Evolutionary conservation across 352 stramenopile genomes (phyloP).

Genomic region (Thraustotheca clavata): DNA sequence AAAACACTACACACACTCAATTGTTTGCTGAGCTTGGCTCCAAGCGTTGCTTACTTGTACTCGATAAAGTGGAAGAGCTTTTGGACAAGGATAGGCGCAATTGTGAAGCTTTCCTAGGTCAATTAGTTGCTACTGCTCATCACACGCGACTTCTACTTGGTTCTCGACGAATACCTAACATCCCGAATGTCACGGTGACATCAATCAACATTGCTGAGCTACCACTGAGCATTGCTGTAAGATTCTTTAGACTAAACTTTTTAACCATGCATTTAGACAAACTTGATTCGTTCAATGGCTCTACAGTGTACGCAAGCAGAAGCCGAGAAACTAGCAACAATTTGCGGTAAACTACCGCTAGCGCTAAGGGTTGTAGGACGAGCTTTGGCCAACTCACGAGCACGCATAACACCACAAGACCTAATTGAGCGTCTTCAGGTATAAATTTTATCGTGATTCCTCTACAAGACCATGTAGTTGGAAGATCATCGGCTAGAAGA

Average conservation of each 20-base stretch:
- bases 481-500: constrained; percentile 63
- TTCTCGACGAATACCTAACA: constrained; percentile 60
- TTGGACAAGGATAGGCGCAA: constrained; percentile 70
- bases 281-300: constrained; percentile 56
- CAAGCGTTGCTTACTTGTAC: constrained; percentile 58
- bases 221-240: constrained; percentile 55
- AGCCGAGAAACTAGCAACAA: constrained; percentile 51
- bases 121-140: constrained; percentile 59
- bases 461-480: constrained; percentile 25
- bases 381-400: constrained; percentile 62
- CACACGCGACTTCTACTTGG: constrained; percentile 60
- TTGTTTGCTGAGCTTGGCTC: constrained; percentile 58
- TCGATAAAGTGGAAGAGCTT: constrained; percentile 76
- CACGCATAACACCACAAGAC: constrained; percentile 59
- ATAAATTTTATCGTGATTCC: neutral
- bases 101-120: constrained; percentile 51
- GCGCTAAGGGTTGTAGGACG: constrained; percentile 73
- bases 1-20: constrained; percentile 43
- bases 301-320: constrained; percentile 50
- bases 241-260: neutral
- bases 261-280: constrained; percentile 32
- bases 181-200: constrained; percentile 68
- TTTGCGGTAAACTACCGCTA: constrained; percentile 70
- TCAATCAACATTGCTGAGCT: constrained; percentile 68
- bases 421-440: constrained; percentile 77